Base-by-base conservation (phyloP, 2,329 filamentous ascomycete genomes). In the Pseudopithomyces chartarum region DNA sequence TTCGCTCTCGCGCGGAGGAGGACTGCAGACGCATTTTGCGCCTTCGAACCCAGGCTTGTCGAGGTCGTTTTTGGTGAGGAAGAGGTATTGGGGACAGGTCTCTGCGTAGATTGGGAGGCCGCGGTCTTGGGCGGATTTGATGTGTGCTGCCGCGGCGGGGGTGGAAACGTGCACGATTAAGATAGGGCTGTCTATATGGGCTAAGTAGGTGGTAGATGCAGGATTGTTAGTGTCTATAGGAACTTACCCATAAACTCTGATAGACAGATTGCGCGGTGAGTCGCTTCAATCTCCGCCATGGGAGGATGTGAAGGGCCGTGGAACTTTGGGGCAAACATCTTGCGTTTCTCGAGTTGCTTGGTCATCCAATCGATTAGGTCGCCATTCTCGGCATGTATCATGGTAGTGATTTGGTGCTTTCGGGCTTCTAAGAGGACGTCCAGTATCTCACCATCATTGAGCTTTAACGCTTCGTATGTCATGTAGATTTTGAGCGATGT, bases 41-140 rank as follows among this genome's bases (percentile, higher is more conserved):
- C 82, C 83, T 59, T 84, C 82, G 60, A 85, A 85, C 5, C 80
- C 80, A 0, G 79, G 79, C 32, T 76, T 74, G 52, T 81, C 80
- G 3, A 84, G 76, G 64, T 83, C 79, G 20, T 79, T 76, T 19
- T 81, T 76, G 1, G 81, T 84, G 5, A 85, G 76, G 58, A 83
- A 82, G 2, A 85, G 76, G 58, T 85, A 85, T 58, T 85, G 82
- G 1, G 83, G 83, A 60, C 82, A 85, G 0, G 82, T 85, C 66
- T 85, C 82, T 1, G 82, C 82, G 59, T 80, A 81, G 38, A 85
- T 71, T 2, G 83, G 82, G 36, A 82, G 73, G 0, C 80, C 80
- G 3, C 76, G 66, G 8, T 79, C 79, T 64, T 85, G 82, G 0
- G 82, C 82, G 36, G 71, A 64, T 46, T 79, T 76, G 61, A 84